Percentiles rank a stretch among this genome's conserved stretches.
These are phyloP conservation scores for Starmerella ratchasimensis DNA, from an alignment of 805 yeast genomes.

Conservation along the genomic window DNA sequence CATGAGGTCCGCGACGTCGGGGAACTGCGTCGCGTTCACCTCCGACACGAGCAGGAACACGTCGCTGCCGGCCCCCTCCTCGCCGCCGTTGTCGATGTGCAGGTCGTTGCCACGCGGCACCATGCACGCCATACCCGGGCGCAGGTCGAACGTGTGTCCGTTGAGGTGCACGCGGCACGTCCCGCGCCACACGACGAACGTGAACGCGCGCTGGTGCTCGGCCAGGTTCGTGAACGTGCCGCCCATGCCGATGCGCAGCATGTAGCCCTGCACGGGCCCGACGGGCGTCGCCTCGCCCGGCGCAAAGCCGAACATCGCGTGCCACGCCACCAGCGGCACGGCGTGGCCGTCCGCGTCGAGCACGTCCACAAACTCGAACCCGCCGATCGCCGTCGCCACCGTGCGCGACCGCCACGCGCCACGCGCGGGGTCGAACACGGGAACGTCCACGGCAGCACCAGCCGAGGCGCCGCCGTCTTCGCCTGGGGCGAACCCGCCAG, in stretches of 20 bases:
- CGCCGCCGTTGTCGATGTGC: constrained; percentile 11
- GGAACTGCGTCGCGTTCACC: constrained; percentile 8
- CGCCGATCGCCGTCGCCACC: constrained; percentile 14
- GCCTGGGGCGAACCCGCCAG: constrained; percentile 1
- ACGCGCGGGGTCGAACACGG: constrained; percentile 9
- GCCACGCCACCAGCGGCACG: constrained; percentile 7
- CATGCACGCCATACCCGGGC: constrained; percentile 15
- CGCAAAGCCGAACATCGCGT: constrained; percentile 8
- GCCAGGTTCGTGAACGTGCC: constrained; percentile 10
- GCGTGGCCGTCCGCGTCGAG: constrained; percentile 4
- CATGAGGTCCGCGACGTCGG: constrained; percentile 13
- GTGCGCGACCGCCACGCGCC: constrained; percentile 11
- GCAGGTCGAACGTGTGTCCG: constrained; percentile 10
- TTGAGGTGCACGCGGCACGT: constrained; percentile 10
- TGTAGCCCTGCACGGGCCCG: constrained; percentile 9
- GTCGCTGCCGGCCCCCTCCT: constrained; percentile 2
- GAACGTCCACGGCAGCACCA: constrained; percentile 6
- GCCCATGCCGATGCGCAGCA: constrained; percentile 12
- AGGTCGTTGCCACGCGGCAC: constrained; percentile 19
- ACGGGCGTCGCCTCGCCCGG: constrained; percentile 1
- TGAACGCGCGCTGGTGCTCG: constrained; percentile 13
- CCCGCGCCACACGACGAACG: constrained; percentile 18
- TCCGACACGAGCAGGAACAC: constrained; percentile 12
- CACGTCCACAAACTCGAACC: constrained; percentile 8
- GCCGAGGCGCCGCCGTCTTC: constrained; percentile 4